Percentiles rank a stretch among this genome's conserved stretches.
Evolutionary conservation across 371 early-diverging fungal species (phyloP).

Genomic region (Mucor circinelloides): DNA sequence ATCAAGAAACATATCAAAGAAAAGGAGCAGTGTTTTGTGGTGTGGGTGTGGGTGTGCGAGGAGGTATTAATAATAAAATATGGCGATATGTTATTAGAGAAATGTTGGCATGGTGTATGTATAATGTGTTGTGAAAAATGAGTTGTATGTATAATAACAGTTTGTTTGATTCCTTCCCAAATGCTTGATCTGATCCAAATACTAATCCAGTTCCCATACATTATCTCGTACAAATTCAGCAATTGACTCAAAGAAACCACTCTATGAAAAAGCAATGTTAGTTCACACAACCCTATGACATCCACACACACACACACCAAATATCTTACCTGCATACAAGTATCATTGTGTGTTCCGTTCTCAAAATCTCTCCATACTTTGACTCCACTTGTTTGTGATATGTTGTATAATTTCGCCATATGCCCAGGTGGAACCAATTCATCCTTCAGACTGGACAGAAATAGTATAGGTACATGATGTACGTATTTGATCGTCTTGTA

Average conservation of each 20-base stretch:
- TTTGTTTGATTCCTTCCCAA: background rate
- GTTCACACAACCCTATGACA: background rate
- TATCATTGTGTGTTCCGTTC: slow-evolving; percentile 93
- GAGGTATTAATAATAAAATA: background rate
- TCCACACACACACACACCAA: background rate
- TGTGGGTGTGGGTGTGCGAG: background rate
- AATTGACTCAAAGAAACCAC: slow-evolving; percentile 83
- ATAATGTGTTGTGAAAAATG: background rate
- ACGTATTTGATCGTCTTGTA: slow-evolving; percentile 73
- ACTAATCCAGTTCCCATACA: slow-evolving; percentile 30
- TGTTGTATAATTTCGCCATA: slow-evolving; percentile 76
- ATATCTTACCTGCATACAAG: slow-evolving; percentile 61
- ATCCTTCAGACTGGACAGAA: slow-evolving; percentile 82
- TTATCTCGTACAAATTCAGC: slow-evolving; percentile 45
- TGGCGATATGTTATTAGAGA: background rate
- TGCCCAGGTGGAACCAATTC: slow-evolving; percentile 88
- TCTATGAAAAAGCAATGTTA: slow-evolving; percentile 42
- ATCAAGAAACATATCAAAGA: background rate
- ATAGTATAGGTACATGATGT: slow-evolving; percentile 74
- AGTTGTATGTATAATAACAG: background rate
- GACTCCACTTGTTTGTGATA: slow-evolving; percentile 54
- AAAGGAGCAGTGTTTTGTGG: background rate
- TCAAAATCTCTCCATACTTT: slow-evolving; percentile 70
- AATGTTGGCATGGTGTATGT: background rate
- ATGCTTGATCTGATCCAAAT: background rate